Percentiles rank a stretch among this genome's conserved stretches.
These are phyloP conservation scores for Phaeosphaeriaceae sp. DNA, from an alignment of 2,329 filamentous ascomycete species.

Conservation along the genomic window DNA sequence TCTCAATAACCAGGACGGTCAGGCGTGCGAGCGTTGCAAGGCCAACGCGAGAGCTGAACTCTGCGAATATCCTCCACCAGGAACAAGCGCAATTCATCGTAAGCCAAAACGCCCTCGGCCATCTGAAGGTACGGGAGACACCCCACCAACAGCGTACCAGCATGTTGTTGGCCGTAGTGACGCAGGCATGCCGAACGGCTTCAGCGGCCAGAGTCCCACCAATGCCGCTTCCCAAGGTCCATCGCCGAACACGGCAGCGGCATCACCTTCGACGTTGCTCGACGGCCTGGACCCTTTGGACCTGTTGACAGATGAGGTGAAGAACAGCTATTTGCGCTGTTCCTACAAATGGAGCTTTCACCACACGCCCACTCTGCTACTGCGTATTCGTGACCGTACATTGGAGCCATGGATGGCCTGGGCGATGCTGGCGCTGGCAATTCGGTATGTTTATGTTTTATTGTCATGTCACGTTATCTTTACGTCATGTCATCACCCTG, in stretches of 20 bases:
- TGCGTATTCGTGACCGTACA: constrained; percentile 46
- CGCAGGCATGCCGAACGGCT: constrained; percentile 32
- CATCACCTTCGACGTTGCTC: constrained; percentile 22
- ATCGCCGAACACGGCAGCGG: constrained; percentile 35
- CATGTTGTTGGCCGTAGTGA: constrained; percentile 26
- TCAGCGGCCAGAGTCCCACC: constrained; percentile 20
- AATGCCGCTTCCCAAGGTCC: constrained; percentile 17
- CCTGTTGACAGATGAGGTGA: constrained; percentile 50
- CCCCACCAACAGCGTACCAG: constrained; percentile 16
- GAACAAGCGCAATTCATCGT: constrained; percentile 47
- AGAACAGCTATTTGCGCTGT: constrained; percentile 50
- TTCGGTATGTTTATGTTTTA: constrained; percentile 35
- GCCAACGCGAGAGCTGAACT: constrained; percentile 36
- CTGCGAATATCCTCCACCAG: constrained; percentile 48
- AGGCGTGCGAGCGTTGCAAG: constrained; percentile 48
- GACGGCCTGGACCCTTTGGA: constrained; percentile 47
- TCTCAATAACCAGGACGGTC: constrained; percentile 47
- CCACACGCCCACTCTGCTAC: constrained; percentile 49
- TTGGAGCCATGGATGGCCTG: constrained; percentile 49
- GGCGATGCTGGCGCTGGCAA: constrained; percentile 51
- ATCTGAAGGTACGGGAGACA: constrained; percentile 28
- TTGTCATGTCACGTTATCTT: too few relatives aligned
- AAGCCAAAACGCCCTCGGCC: constrained; percentile 46
- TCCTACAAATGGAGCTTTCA: constrained; percentile 53
- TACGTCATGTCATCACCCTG: too few relatives aligned